A percentile compares a stretch with the other conserved stretches of the same genome.
Evolutionary conservation across 495 filamentous ascomycete genomes (phyloP).

Genomic region (Penicillium nucicola): DNA sequence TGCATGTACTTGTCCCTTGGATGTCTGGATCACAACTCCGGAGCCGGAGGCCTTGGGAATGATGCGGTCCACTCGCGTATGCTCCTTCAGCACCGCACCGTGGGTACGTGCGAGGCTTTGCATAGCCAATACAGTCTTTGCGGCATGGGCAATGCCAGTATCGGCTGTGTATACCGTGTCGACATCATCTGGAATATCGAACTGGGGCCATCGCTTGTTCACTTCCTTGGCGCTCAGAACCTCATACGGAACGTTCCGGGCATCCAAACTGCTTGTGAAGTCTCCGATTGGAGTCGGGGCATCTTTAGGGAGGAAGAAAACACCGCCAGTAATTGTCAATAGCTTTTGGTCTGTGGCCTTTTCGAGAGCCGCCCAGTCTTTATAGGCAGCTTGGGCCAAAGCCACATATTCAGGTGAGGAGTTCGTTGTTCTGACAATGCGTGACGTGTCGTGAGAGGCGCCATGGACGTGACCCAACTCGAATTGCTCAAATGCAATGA

Average conservation of each 20-base stretch:
- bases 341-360: slow-evolving; percentile 11
- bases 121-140: slow-evolving; percentile 19
- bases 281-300: slow-evolving; percentile 4
- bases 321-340: slow-evolving; percentile 14
- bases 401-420: slow-evolving; percentile 10
- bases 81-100: slow-evolving; percentile 23
- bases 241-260: slow-evolving; percentile 21
- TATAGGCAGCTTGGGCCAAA: slow-evolving; percentile 14
- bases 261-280: slow-evolving; percentile 14
- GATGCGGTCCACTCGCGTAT: slow-evolving; percentile 21
- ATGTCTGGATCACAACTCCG: slow-evolving; percentile 21
- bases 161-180: slow-evolving; percentile 24
- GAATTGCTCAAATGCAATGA: slow-evolving; percentile 16
- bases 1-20: slow-evolving; percentile 20
- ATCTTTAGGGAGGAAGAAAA: slow-evolving; percentile 23
- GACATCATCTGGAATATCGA: slow-evolving; percentile 21
- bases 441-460: slow-evolving; percentile 19
- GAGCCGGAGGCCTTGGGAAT: slow-evolving; percentile 11
- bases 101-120: slow-evolving; percentile 19
- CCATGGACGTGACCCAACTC: slow-evolving; percentile 15
- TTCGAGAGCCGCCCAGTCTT: slow-evolving; percentile 16
- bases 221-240: slow-evolving; percentile 22
- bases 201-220: slow-evolving; percentile 27
- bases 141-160: slow-evolving; percentile 25
- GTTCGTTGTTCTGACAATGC: slow-evolving; percentile 14